Evolutionary conservation across 345 rosid species (phyloP).

Genomic region (Luvunga scandens): DNA sequence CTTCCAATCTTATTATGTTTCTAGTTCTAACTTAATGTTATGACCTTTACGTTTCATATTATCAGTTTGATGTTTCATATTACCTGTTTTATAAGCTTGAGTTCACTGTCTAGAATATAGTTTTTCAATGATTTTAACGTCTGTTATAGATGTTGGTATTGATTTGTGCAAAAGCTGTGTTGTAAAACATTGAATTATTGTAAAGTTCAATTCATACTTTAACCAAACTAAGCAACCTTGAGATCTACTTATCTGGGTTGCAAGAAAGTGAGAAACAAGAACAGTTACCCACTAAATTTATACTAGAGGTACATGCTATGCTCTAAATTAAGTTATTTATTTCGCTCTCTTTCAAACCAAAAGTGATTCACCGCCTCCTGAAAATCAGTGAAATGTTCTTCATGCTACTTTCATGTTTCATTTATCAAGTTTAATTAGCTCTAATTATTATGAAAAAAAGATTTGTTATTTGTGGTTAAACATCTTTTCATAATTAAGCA

Average conservation of each 20-base stretch:
- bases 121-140: not conserved
- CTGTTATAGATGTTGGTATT: not conserved
- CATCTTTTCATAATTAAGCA: not conserved
- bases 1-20: no score
- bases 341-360: not conserved
- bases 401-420: not conserved
- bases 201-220: not conserved
- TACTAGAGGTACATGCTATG: not conserved
- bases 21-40: not conserved
- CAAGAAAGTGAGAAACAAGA: not conserved
- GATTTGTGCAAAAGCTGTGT: not conserved
- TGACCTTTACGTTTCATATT: not conserved
- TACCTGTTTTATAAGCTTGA: not conserved
- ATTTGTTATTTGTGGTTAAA: not conserved
- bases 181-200: slow-evolving; percentile 9
- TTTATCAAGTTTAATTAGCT: not conserved
- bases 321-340: not conserved
- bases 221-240: not conserved
- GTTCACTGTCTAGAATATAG: not conserved
- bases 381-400: not conserved
- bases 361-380: not conserved
- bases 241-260: not conserved
- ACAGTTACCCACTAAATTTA: not conserved
- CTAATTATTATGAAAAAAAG: not conserved
- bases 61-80: not conserved